Percentiles rank a stretch among this genome's conserved stretches.
Evolutionary conservation across 306 rosid species (phyloP).

Genomic region (Amphicarpaea edgeworthii): DNA sequence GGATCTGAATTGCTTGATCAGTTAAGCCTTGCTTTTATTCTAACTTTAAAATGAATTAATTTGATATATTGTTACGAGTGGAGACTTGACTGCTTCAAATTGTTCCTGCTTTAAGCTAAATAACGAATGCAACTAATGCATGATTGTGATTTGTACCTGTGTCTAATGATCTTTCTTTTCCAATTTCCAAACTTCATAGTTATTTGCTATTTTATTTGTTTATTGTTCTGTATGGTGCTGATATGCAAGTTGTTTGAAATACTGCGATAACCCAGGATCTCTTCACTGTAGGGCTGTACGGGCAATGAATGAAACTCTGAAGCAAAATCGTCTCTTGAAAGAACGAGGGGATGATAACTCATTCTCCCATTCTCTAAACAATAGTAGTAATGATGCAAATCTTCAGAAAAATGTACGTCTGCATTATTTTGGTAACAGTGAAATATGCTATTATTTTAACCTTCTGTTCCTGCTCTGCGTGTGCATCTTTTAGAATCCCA

Average conservation of each 20-base stretch:
- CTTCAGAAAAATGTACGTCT: conserved; percentile 58
- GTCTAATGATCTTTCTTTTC: conserved; percentile 34
- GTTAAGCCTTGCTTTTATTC: conserved; percentile 16
- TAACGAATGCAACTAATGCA: conserved; percentile 26
- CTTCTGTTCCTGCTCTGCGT: conserved; percentile 7
- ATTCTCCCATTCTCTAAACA: conserved; percentile 61
- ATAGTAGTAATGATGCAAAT: conserved; percentile 42
- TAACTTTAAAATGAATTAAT: conserved; percentile 26
- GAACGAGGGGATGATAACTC: conserved; percentile 73
- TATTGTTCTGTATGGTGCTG: conserved; percentile 26
- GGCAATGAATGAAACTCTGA: conserved; percentile 96
- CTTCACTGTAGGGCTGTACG: conserved; percentile 84
- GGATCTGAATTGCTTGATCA: conserved; percentile 16
- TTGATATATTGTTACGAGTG: conserved; percentile 26
- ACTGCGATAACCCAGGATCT: conserved; percentile 44
- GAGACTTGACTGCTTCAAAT: conserved; percentile 1
- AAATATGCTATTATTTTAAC: conserved; percentile 43
- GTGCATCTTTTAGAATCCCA: conserved; percentile 22
- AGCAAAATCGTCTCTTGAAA: conserved; percentile 89
- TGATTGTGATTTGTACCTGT: conserved; percentile 25
- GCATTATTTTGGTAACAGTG: conserved; percentile 40
- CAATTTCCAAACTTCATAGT: conserved; percentile 11
- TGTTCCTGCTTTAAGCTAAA: conserved; percentile 31
- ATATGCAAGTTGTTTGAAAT: conserved; percentile 30
- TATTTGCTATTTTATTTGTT: conserved; percentile 26